Evolutionary conservation across 176 grass and related monocot species (phyloP).

Genomic region (Musa schizocarpa): DNA sequence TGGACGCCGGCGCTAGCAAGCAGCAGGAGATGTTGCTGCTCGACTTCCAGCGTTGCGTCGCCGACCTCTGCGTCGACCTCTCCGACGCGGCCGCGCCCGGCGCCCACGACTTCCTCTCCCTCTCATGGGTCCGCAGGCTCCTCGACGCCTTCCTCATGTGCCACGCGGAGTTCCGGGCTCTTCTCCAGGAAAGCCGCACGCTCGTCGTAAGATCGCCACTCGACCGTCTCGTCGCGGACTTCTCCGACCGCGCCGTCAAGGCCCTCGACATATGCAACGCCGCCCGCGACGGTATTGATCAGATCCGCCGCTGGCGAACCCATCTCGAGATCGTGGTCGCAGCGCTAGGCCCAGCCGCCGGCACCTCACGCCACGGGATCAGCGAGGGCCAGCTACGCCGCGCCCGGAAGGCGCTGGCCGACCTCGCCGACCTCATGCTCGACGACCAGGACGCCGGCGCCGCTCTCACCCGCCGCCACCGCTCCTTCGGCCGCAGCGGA

Average conservation of each 20-base stretch:
- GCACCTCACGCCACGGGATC: neutral
- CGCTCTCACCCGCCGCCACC: conserved; percentile 49
- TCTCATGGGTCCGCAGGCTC: conserved; percentile 61
- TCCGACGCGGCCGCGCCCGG: conserved; percentile 3
- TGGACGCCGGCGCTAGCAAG: conserved; percentile 19
- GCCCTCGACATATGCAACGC: conserved; percentile 95
- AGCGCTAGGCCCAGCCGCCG: conserved; percentile 23
- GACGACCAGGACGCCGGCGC: conserved; percentile 49
- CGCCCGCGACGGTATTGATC: conserved; percentile 59
- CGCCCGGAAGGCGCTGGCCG: conserved; percentile 52
- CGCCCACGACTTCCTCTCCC: conserved; percentile 33
- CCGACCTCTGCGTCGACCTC: conserved; percentile 38
- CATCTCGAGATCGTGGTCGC: conserved; percentile 53
- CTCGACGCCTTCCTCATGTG: conserved; percentile 61
- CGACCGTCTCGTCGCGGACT: conserved; percentile 38
- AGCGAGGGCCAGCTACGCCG: conserved; percentile 69
- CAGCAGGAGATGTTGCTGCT: conserved; percentile 42
- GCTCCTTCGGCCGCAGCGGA: conserved; percentile 65
- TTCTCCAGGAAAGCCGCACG: conserved; percentile 27
- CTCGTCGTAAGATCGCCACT: conserved; percentile 18
- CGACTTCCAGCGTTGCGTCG: conserved; percentile 54
- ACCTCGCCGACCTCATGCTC: conserved; percentile 59
- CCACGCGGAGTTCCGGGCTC: conserved; percentile 53
- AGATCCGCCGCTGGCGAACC: conserved; percentile 61
- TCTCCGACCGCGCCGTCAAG: conserved; percentile 72